Percentiles rank a stretch among this genome's conserved stretches.
Evolutionary conservation across 225 moss, liverwort and hornwort species (phyloP).

Genomic region (Straminergon stramineum): DNA sequence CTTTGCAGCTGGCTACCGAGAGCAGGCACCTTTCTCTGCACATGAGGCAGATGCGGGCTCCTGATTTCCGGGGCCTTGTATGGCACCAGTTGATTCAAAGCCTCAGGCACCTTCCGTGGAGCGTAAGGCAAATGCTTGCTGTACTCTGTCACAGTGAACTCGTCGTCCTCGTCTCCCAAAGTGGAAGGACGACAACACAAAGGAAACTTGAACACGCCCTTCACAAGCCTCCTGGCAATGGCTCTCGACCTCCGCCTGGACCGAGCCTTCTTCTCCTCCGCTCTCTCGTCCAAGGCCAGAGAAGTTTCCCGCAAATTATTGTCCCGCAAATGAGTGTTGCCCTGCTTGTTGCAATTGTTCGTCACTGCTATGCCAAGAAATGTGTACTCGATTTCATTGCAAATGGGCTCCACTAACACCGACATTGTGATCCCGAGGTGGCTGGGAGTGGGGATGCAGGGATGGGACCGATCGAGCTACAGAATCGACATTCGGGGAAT

Average conservation of each 20-base stretch:
- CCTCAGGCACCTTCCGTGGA: neutral
- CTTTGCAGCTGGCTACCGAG: conserved; percentile 2
- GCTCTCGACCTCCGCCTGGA: conserved; percentile 3
- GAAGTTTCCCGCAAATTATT: neutral
- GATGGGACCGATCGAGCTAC: neutral
- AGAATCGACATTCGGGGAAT: neutral
- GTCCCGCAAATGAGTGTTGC: neutral
- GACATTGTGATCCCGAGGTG: neutral
- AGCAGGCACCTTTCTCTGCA: neutral
- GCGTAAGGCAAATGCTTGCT: conserved; percentile 16
- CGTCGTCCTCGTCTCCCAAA: conserved; percentile 6
- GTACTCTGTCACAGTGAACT: neutral
- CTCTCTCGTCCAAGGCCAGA: conserved; percentile 3
- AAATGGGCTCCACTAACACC: neutral
- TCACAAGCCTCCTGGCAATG: neutral
- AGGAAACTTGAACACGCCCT: conserved; percentile 25
- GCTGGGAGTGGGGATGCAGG: no score
- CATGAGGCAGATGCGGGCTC: conserved; percentile 8
- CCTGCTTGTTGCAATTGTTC: neutral
- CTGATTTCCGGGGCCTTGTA: neutral
- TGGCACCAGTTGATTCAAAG: conserved; percentile 8
- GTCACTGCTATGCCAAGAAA: conserved; percentile 29
- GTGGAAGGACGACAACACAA: conserved; percentile 22
- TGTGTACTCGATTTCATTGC: conserved; percentile 16
- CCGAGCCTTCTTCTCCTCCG: conserved; percentile 1